Percentiles rank a stretch among this genome's conserved stretches.
phyloP scores from a whole-genome alignment of 2,329 filamentous ascomycete species.

The Pseudocercospora pini-densiflorae region DNA sequence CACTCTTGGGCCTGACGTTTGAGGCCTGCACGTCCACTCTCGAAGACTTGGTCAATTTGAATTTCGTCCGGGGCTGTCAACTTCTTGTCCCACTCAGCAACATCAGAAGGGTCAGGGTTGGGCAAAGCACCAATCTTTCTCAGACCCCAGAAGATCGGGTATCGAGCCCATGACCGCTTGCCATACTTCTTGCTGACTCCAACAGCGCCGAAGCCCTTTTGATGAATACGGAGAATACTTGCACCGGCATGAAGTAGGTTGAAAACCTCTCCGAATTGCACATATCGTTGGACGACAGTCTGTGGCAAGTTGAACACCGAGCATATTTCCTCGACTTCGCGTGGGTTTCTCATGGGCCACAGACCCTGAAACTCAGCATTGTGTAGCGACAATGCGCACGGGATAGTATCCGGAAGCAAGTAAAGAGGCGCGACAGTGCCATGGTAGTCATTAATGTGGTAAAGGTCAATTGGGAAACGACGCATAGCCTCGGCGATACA shows the following conservation, averaged over 20 bases:
- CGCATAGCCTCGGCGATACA: slow-evolving; percentile 66
- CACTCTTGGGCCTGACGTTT: slow-evolving; percentile 68
- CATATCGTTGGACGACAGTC: slow-evolving; percentile 62
- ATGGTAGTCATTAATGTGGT: slow-evolving; percentile 69
- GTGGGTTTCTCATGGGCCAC: slow-evolving; percentile 66
- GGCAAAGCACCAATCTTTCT: slow-evolving; percentile 65
- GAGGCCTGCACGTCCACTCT: slow-evolving; percentile 56
- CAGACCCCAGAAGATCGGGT: slow-evolving; percentile 70
- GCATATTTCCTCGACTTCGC: slow-evolving; percentile 65
- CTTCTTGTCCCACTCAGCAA: slow-evolving; percentile 60
- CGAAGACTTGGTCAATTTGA: slow-evolving; percentile 57
- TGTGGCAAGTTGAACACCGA: slow-evolving; percentile 64
- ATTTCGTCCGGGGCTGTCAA: slow-evolving; percentile 54
- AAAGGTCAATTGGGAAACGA: slow-evolving; percentile 64
- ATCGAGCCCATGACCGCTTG: slow-evolving; percentile 65
- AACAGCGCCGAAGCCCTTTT: slow-evolving; percentile 69
- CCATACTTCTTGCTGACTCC: slow-evolving; percentile 70
- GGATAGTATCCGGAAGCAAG: slow-evolving; percentile 63
- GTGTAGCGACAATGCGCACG: slow-evolving; percentile 65
- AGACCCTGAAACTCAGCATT: slow-evolving; percentile 71
- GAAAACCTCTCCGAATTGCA: slow-evolving; percentile 70
- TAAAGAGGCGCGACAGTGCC: slow-evolving; percentile 66
- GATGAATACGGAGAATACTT: slow-evolving; percentile 66
- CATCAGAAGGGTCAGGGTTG: slow-evolving; percentile 67
- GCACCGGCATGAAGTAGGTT: slow-evolving; percentile 68